phyloP scores from a whole-genome alignment of 768 basidiomycete species.

The Albatrellus ellisii region DNA sequence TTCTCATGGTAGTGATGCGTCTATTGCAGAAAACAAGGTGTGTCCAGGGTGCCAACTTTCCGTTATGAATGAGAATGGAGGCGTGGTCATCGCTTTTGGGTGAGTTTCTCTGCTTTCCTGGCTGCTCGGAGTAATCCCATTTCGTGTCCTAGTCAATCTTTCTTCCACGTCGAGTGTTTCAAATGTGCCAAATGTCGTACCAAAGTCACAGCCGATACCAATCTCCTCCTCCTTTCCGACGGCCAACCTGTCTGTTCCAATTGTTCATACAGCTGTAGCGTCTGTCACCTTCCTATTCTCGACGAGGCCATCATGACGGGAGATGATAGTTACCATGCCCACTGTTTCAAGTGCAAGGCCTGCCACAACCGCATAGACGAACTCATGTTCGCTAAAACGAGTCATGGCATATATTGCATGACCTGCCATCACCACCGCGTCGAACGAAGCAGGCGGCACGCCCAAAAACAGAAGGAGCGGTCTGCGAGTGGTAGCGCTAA shows the following conservation, averaged over 20 bases:
- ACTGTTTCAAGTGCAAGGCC: slow-evolving; percentile 96
- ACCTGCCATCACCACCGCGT: slow-evolving; percentile 96
- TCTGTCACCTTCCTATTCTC: slow-evolving; percentile 87
- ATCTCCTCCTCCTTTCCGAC: slow-evolving; percentile 91
- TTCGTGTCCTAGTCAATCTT: slow-evolving; percentile 54
- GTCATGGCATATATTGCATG: slow-evolving; percentile 98
- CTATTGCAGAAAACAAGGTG: slow-evolving; percentile 34
- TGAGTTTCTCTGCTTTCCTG: slow-evolving; percentile 27
- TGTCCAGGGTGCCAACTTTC: slow-evolving; percentile 79
- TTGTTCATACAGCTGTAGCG: slow-evolving; percentile 92
- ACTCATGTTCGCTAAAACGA: slow-evolving; percentile 96
- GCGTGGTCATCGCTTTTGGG: slow-evolving; percentile 94
- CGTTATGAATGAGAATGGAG: slow-evolving; percentile 69
- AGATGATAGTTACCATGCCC: slow-evolving; percentile 96
- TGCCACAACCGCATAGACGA: slow-evolving; percentile 95
- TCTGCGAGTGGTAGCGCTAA: slow-evolving; percentile 30
- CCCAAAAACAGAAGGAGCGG: slow-evolving; percentile 71
- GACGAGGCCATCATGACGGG: slow-evolving; percentile 99
- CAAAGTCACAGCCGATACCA: slow-evolving; percentile 92
- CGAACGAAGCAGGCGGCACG: slow-evolving; percentile 81
- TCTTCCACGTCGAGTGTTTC: slow-evolving; percentile 93
- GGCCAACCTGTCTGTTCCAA: slow-evolving; percentile 93
- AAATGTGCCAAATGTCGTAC: slow-evolving; percentile 93
- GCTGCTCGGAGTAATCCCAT: not conserved
- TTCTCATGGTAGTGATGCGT: too few species aligned